Percentiles rank a stretch among this genome's conserved stretches.
These are phyloP conservation scores for Floccularia luteovirens DNA, from an alignment of 768 basidiomycete genomes.

Conservation along the genomic window DNA sequence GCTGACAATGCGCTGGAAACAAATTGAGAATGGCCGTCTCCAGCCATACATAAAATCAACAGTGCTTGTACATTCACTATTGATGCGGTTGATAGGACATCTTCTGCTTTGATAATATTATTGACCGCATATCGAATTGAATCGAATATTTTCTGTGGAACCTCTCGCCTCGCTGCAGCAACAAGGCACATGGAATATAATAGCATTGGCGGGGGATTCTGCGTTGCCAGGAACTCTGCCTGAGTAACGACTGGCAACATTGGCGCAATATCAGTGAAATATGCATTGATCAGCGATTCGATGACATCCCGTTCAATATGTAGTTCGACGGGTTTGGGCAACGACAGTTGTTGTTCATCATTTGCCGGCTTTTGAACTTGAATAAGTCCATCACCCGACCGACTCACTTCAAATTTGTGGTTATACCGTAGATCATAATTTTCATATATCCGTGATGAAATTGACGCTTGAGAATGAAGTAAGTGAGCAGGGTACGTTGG, in stretches of 20 bases:
- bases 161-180: slow-evolving; percentile 78
- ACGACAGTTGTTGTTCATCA: slow-evolving; percentile 46
- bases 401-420: slow-evolving; percentile 81
- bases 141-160: slow-evolving; percentile 83
- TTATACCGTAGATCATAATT: slow-evolving; percentile 84
- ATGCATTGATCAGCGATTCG: slow-evolving; percentile 81
- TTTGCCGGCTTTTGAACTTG: slow-evolving; percentile 58
- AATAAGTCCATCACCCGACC: slow-evolving; percentile 83
- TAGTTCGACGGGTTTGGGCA: slow-evolving; percentile 60
- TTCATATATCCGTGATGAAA: slow-evolving; percentile 82
- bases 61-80: slow-evolving; percentile 85
- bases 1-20: slow-evolving; percentile 83
- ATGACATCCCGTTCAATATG: slow-evolving; percentile 73
- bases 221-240: slow-evolving; percentile 75
- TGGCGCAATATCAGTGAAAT: slow-evolving; percentile 87
- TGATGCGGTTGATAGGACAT: slow-evolving; percentile 82
- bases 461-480: slow-evolving; percentile 82
- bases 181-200: slow-evolving; percentile 94
- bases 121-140: slow-evolving; percentile 86
- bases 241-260: slow-evolving; percentile 84
- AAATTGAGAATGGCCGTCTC: slow-evolving; percentile 86
- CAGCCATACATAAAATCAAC: slow-evolving; percentile 80
- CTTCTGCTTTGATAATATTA: slow-evolving; percentile 78
- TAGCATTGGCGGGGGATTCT: slow-evolving; percentile 71
- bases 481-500: slow-evolving; percentile 84